These are phyloP conservation scores for Handroanthus guayacan DNA, from an alignment of 257 asterid genomes.

Conservation along the genomic window DNA sequence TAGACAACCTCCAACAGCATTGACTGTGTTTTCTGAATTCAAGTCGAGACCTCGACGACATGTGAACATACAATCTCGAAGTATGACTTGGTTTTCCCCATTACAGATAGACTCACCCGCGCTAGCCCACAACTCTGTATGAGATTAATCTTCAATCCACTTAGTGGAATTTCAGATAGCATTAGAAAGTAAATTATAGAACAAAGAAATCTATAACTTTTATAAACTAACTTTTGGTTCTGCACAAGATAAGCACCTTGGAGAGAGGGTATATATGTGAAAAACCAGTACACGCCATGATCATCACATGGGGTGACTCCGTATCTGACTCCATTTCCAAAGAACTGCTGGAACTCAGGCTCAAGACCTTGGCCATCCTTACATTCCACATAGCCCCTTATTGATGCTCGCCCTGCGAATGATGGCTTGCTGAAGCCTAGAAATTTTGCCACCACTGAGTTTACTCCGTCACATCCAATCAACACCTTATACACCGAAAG, in stretches of 20 bases:
- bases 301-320: constrained; percentile 60
- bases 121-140: too few species aligned
- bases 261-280: constrained; percentile 47
- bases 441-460: constrained; percentile 54
- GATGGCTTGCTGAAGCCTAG: constrained; percentile 50
- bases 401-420: constrained; percentile 44
- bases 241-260: constrained; percentile 35
- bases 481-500: constrained; percentile 40
- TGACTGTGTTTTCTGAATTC: too few species aligned
- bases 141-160: too few species aligned
- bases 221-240: too few species aligned
- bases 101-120: too few species aligned
- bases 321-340: constrained; percentile 57
- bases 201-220: neutral
- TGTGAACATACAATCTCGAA: too few species aligned
- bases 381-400: constrained; percentile 51
- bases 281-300: constrained; percentile 57
- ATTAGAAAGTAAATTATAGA: neutral
- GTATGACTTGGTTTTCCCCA: too few species aligned
- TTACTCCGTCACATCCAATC: constrained; percentile 70
- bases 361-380: constrained; percentile 47
- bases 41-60: too few species aligned
- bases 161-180: neutral
- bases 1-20: too few species aligned
- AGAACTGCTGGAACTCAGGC: constrained; percentile 47